Base-by-base conservation (phyloP, 2,329 filamentous ascomycete species). In the Phialophora expanda region DNA sequence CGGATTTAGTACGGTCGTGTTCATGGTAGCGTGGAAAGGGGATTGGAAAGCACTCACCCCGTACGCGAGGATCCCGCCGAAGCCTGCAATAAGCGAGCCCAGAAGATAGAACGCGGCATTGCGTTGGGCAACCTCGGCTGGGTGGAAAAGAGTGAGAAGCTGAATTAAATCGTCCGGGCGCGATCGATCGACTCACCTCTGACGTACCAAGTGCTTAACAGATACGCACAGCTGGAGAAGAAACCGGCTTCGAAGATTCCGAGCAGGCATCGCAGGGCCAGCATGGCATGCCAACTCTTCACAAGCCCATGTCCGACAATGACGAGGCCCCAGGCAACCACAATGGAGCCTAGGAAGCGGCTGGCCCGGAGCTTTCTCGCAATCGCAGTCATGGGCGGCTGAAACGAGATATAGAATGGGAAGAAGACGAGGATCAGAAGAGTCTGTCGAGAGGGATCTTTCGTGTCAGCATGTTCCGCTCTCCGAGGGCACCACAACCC, bases 211-310 rank as follows among this genome's bases (percentile, higher is more conserved):
- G 44, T n/a, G 7, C 17, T n/a, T 12, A 48, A n/a, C 22, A 48
- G 5, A 48, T n/a, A 48, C 44, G 28, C 32, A 12, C 32, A 89
- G 61, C 85, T 85, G 0, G 89, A 89, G 76, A 91, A 92, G 77
- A 89, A 91, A 0, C 89, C 80, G 53, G 76, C 85, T 75, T 91
- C 89, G 24, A 90, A 82, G 1, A 89, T 67, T 56, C 89, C 89
- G n/a, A 90, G 80, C 1, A 91, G 32, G 28, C 32, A 30, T 41
- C 54, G 54, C 17, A 30, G 34, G 22, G 28, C 28, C 12, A 34
- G 28, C 14, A 56, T 28, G 7, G 30, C 14, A 22, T 9, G 28
- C 54, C 54, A 56, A 20, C 14, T 30, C 20, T 41, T 41, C 17
- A 41, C 28, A 12, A 56, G 38, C 12, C 54, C 54, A n/a, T 34